Evolutionary conservation across 352 stramenopile species (phyloP).

Genomic region (Phytophthora ohioensis): DNA sequence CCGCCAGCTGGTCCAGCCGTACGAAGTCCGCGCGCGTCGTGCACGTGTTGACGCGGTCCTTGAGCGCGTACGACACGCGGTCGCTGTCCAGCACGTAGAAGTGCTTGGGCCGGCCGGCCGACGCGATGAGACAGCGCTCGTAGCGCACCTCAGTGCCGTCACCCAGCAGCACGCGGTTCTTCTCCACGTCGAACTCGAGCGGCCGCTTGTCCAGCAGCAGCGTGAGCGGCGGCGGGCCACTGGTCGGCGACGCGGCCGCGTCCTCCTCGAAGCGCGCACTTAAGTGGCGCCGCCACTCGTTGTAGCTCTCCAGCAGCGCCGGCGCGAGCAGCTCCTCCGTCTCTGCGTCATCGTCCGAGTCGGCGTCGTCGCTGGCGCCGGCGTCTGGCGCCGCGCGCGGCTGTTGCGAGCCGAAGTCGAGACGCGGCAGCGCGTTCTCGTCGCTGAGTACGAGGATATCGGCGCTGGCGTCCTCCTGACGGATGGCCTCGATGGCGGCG

Average conservation of each 20-base stretch:
- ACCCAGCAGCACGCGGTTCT: slow-evolving; percentile 81
- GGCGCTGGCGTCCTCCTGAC: slow-evolving; percentile 73
- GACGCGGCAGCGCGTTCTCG: slow-evolving; percentile 68
- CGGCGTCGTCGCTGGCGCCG: not conserved
- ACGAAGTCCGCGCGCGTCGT: slow-evolving; percentile 86
- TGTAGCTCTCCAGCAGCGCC: slow-evolving; percentile 87
- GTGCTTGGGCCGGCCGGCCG: slow-evolving; percentile 78
- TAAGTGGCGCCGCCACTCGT: slow-evolving; percentile 91
- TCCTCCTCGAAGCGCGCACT: slow-evolving; percentile 84
- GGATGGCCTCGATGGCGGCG: slow-evolving; percentile 92
- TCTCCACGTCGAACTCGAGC: slow-evolving; percentile 88
- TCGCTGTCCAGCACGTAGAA: slow-evolving; percentile 92
- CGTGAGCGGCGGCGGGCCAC: slow-evolving; percentile 56
- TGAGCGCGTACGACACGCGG: slow-evolving; percentile 82
- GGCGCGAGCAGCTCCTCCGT: slow-evolving; percentile 47
- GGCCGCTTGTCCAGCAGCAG: slow-evolving; percentile 80
- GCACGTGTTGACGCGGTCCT: slow-evolving; percentile 89
- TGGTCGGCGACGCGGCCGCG: slow-evolving; percentile 28
- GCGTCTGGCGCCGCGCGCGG: not conserved
- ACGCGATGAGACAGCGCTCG: slow-evolving; percentile 90
- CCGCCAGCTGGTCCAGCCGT: slow-evolving; percentile 71
- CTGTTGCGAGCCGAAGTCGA: slow-evolving; percentile 48
- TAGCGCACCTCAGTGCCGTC: slow-evolving; percentile 87
- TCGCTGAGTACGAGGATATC: slow-evolving; percentile 93
- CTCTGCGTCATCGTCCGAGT: slow-evolving; percentile 22